These are phyloP conservation scores for Ajuga chamaepitys DNA, from an alignment of 257 asterid species.

Conservation along the genomic window DNA sequence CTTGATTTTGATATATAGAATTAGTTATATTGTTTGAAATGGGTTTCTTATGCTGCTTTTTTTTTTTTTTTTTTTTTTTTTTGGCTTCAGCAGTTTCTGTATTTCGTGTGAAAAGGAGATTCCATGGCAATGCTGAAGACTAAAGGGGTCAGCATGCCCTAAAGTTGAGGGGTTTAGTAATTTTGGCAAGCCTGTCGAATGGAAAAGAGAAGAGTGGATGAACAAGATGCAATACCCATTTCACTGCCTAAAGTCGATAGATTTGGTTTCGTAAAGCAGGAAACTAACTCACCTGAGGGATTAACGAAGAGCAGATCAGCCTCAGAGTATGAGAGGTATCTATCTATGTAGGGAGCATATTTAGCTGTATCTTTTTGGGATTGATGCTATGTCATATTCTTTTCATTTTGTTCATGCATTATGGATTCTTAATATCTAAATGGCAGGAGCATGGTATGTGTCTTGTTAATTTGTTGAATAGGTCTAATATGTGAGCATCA, in stretches of 20 bases:
- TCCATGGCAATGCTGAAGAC: slow-evolving; percentile 19
- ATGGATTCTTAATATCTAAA: neutral
- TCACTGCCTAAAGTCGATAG: slow-evolving; percentile 56
- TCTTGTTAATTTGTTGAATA: neutral
- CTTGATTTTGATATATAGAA: neutral
- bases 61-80: slow-evolving; percentile 8
- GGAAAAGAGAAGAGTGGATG: slow-evolving; percentile 77
- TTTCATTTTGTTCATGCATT: neutral
- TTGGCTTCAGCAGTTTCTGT: slow-evolving; percentile 1
- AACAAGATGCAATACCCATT: slow-evolving; percentile 42
- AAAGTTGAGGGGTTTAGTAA: slow-evolving; percentile 14
- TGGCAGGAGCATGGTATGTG: neutral
- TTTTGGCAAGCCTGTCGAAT: slow-evolving; percentile 25
- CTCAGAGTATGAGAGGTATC: slow-evolving; percentile 67
- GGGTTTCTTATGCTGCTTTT: neutral
- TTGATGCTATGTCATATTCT: neutral
- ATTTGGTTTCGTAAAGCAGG: slow-evolving; percentile 74
- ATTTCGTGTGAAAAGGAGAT: slow-evolving; percentile 19
- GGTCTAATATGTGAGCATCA: neutral
- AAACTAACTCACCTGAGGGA: slow-evolving; percentile 50
- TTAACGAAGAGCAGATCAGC: slow-evolving; percentile 56
- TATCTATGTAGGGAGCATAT: neutral
- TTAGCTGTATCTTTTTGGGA: slow-evolving; percentile 5
- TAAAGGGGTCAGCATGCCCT: slow-evolving; percentile 2
- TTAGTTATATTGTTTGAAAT: neutral